Evolutionary conservation across 805 yeast species (phyloP), one percentile per base, ranked within the genome.

Genomic region (Metschnikowia corniflorae): DNA sequence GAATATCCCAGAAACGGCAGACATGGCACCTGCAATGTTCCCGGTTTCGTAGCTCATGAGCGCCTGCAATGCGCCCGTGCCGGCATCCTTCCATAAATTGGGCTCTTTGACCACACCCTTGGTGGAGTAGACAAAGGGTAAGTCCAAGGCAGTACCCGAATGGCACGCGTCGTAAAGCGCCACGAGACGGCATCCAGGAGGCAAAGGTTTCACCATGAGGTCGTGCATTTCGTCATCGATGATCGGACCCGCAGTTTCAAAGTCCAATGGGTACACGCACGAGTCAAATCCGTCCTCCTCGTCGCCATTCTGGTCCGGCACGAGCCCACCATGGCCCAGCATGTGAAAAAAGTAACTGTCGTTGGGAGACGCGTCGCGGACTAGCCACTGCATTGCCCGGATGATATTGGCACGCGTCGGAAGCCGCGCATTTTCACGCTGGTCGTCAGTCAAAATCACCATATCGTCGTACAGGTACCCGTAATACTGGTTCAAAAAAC

Each of bases 121-220:
- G 13, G 91, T 84, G 4, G 93, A 82, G 59, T 86, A 86, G 31
- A 76, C 70, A 50, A 76, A 86, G 2, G 95, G 95, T 40, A 86
- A 63, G 58, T 86, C 95, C 46, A 86, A 59, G 1, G 76, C 91
- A 1, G 91, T 77, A 9, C 95, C 95, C 1, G 91, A 82, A 55
- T 86, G 95, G 57, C 95, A 86, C 9, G 87, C 80, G 60, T 86
- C 95, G 50, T 82, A 86, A 40, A 86, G 62, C 0, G 89, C 88
- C 3, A 94, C 86, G 36, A 86, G 64, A 42, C 89, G 71, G 29
- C 82, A 81, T 29, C 95, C 95, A 2, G 79, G 71, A 10, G 75
- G 82, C 46, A 86, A 66, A 1, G 87, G 77, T 42, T 63, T 66
- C 17, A 86, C 94, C 75, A 86, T 60, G 26, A 79, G 69, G 33